Conservation (phyloP, 1,284 basidiomycete species). For the Sanguinoderma infundibulare region DNA sequence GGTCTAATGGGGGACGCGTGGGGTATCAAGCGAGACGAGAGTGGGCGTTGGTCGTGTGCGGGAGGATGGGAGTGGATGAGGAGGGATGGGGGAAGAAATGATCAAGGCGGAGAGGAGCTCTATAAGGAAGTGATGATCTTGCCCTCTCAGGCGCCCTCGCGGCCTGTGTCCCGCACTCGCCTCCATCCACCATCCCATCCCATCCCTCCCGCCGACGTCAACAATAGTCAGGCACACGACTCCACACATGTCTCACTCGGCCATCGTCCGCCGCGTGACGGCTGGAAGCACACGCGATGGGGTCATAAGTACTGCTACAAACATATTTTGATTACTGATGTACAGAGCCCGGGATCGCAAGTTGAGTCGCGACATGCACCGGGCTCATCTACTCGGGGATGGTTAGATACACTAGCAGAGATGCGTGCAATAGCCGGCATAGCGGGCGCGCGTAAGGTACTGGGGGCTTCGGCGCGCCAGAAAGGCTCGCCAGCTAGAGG, state of each 20-base stretch:
- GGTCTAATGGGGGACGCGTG: neutral
- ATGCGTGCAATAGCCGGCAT: slow-evolving; percentile 14
- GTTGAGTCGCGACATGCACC: slow-evolving; percentile 34
- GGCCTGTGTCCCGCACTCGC: neutral
- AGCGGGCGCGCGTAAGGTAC: slow-evolving; percentile 11
- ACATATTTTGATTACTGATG: slow-evolving; percentile 25
- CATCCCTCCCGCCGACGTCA: neutral
- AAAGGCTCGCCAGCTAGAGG: slow-evolving; percentile 12
- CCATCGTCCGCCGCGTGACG: neutral
- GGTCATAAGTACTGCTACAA: slow-evolving; percentile 27
- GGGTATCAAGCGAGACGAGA: slow-evolving; percentile 3
- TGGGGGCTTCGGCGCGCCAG: slow-evolving; percentile 8
- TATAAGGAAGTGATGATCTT: slow-evolving; percentile 21
- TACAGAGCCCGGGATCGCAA: slow-evolving; percentile 33
- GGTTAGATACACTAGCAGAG: slow-evolving; percentile 15
- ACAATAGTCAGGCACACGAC: neutral
- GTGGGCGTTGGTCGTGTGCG: neutral
- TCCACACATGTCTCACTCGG: neutral
- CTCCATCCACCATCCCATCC: neutral
- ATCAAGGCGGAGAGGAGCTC: slow-evolving; percentile 15
- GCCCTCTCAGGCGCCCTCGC: slow-evolving; percentile 1
- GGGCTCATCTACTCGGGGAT: slow-evolving; percentile 17
- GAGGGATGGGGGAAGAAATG: slow-evolving; percentile 1
- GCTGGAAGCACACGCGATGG: neutral
- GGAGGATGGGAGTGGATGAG: slow-evolving; percentile 2